Evolutionary conservation across 202 grass and related monocot genomes (phyloP).

Genomic region (Schoenoplectus triqueter): DNA sequence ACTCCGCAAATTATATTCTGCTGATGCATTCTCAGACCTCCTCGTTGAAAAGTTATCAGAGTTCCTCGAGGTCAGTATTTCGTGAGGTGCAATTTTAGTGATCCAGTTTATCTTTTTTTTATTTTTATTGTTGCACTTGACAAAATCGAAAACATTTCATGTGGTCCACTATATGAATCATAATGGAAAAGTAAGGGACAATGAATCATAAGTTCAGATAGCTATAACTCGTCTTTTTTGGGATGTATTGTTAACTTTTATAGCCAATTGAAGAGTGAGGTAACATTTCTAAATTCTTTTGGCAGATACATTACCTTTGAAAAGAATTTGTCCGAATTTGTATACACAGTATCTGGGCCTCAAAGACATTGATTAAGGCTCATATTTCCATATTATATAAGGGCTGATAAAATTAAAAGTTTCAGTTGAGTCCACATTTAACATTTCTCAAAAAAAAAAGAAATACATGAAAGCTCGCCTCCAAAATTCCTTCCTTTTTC

Average conservation of each 20-base stretch:
- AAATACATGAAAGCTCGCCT: not conserved
- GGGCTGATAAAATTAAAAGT: not conserved
- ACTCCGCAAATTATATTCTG: constrained; percentile 49
- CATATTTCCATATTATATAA: not conserved
- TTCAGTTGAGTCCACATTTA: not conserved
- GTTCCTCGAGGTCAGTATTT: constrained; percentile 49
- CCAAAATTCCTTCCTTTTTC: too few relatives aligned
- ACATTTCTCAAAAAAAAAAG: not conserved
- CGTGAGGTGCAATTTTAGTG: not conserved
- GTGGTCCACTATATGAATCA: not conserved
- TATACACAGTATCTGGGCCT: not conserved
- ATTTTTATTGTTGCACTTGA: not conserved
- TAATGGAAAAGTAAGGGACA: not conserved
- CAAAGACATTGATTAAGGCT: not conserved
- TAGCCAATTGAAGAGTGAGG: not conserved
- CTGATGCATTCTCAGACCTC: constrained; percentile 55
- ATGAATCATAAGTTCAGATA: not conserved
- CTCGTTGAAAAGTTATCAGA: constrained; percentile 51
- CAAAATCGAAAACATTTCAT: not conserved
- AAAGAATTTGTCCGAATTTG: not conserved
- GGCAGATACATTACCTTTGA: not conserved
- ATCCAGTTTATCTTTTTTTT: not conserved
- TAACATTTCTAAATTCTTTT: not conserved
- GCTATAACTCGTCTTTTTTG: not conserved
- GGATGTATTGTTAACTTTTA: not conserved